phyloP scores from a whole-genome alignment of 306 rosid species.

The Astragalus membranaceus region DNA sequence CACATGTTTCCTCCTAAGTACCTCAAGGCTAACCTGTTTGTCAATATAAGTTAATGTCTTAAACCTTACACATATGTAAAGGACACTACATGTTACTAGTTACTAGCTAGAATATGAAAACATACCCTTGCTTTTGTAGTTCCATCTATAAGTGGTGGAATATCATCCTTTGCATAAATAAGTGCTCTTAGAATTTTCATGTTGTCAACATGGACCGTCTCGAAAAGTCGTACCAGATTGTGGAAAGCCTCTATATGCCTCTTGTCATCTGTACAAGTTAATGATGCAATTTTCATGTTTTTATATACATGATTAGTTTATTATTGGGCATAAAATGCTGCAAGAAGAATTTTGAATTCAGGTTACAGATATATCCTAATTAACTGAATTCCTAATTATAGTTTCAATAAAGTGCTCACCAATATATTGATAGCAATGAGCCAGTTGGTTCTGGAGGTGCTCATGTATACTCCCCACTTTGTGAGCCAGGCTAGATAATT shows the following conservation, averaged over 20 bases:
- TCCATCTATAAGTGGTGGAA: conserved; percentile 45
- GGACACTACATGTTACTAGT: background rate
- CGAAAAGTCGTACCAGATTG: conserved; percentile 42
- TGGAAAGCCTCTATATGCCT: conserved; percentile 51
- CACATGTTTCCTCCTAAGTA: conserved; percentile 69
- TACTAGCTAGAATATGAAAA: background rate
- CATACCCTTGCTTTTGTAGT: conserved; percentile 36
- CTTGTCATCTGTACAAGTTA: conserved; percentile 46
- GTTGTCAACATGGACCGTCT: conserved; percentile 60
- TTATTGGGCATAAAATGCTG: background rate
- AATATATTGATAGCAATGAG: conserved; percentile 42
- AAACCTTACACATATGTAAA: background rate
- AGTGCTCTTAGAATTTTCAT: conserved; percentile 54
- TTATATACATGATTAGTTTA: too few species aligned
- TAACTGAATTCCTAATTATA: background rate
- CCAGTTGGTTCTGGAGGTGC: conserved; percentile 55
- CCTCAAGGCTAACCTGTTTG: conserved; percentile 53
- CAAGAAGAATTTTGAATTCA: background rate
- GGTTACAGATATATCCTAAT: background rate
- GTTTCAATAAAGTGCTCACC: conserved; percentile 33
- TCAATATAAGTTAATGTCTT: background rate
- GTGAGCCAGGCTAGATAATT: conserved; percentile 67
- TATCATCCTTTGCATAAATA: conserved; percentile 50
- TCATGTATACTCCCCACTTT: conserved; percentile 54
- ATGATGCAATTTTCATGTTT: background rate